Evolutionary conservation across 1,284 basidiomycete genomes (phyloP), one percentile per base, ranked within the genome.

Genomic region (Cryptococcus jaspeensis): DNA sequence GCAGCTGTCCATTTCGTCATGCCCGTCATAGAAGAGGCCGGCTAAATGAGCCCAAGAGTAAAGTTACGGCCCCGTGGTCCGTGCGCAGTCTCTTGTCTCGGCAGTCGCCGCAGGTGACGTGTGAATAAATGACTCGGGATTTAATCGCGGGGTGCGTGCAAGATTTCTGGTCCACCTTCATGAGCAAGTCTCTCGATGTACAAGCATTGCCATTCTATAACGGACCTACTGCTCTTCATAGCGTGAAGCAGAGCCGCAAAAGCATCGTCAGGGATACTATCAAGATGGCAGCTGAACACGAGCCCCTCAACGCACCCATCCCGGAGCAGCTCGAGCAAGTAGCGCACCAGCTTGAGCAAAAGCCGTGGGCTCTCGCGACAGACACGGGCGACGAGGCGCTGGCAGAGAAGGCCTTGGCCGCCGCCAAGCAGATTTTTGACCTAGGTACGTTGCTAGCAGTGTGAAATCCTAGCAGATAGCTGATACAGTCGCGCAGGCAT

Each of bases 401-500:
- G 36, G 81, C 83, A 22, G 68, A 77, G 47, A 81, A 84, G 53
- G 87, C 90, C 18, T 78, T 92, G 44, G 70, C 79, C 52, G 89
- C 87, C 12, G 79, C 87, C 35, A 90, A 91, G 79, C 85, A 83
- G 68, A 78, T 91, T 23, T 94, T 92, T 64, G 88, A 93, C 73
- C 78, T 88, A 37, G 87, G 91, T 92, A 71, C 64, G 87, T 67
- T 38, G 44, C 20, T 2, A 2, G 22, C 28, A 32, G 3, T 38
- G 13, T 36, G 20, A 12, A 35, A 18, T 2, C 18, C 9, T n/a
- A 41, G 8, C n/a, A 28, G 12, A 13, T 28, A 15, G 9, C 20
- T 41, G 15, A 15, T 16, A 6, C 22, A 36, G 32, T n/a, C 11
- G 9, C n/a, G 1, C 53, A 79, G 78, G 75, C 11, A 70, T 81